phyloP scores from a whole-genome alignment of 2,329 filamentous ascomycete genomes.

The Drechslerella coelobrocha region DNA sequence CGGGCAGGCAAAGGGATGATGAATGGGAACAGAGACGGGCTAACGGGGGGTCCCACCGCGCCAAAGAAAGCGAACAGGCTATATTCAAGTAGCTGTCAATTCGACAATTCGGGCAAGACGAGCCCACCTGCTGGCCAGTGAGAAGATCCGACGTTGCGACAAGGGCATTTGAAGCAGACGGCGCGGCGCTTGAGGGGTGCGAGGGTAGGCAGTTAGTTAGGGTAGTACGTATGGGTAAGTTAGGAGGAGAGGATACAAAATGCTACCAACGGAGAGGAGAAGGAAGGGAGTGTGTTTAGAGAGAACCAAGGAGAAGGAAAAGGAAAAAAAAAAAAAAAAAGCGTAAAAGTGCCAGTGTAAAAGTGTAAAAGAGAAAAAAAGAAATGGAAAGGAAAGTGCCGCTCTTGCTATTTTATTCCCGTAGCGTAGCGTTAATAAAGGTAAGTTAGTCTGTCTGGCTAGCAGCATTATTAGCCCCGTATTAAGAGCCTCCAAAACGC shows the following conservation, averaged over 20 bases:
- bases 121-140: neutral
- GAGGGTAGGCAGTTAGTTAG: too few species aligned
- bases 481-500: too few species aligned
- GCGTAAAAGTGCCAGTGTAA: conserved; percentile 9
- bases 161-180: neutral
- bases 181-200: too few species aligned
- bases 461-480: too few species aligned
- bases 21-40: neutral
- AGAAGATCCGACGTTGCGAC: neutral
- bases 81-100: neutral
- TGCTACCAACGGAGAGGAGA: conserved; percentile 1
- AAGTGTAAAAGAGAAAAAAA: neutral
- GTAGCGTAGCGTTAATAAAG: too few species aligned
- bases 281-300: neutral
- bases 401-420: too few species aligned
- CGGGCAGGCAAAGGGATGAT: neutral
- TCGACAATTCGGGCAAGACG: neutral
- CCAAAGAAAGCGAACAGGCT: too few species aligned
- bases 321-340: conserved; percentile 5
- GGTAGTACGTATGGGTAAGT: neutral
- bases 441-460: too few species aligned
- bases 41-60: neutral
- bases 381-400: too few species aligned
- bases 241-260: conserved; percentile 11
- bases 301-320: conserved; percentile 3